phyloP scores from a whole-genome alignment of 225 moss, liverwort and hornwort genomes.

The Sphagnum tenellum region DNA sequence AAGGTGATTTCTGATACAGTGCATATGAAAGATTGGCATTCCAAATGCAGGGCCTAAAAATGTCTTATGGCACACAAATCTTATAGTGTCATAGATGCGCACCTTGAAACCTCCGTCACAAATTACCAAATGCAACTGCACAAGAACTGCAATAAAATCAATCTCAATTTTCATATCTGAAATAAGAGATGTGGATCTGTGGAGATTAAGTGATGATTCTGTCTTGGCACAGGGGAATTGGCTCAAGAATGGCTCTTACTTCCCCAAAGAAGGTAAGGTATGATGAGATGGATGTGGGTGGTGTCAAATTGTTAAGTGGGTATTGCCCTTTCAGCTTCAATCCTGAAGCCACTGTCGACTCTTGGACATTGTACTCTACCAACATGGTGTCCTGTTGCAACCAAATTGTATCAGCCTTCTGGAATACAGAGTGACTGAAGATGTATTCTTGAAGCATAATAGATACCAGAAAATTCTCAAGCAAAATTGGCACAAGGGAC shows the following conservation, averaged over 20 bases:
- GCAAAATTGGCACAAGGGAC: too few species aligned
- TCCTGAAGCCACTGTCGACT: slow-evolving; percentile 36
- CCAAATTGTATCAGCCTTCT: background rate
- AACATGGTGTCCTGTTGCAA: slow-evolving; percentile 38
- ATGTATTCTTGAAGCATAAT: too few species aligned
- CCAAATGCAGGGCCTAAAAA: slow-evolving; percentile 47
- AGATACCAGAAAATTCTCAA: too few species aligned
- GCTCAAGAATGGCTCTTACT: slow-evolving; percentile 3
- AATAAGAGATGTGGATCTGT: too few species aligned
- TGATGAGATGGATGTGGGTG: slow-evolving; percentile 21
- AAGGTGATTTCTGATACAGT: too few species aligned
- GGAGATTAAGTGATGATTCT: too few species aligned
- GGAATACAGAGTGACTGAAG: too few species aligned
- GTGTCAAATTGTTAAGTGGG: slow-evolving; percentile 38
- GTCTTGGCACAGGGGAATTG: too few species aligned
- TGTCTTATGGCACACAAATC: slow-evolving; percentile 34
- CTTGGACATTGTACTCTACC: slow-evolving; percentile 46
- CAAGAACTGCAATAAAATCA: background rate
- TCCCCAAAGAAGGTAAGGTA: slow-evolving; percentile 9
- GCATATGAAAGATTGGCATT: slow-evolving; percentile 11
- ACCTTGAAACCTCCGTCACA: slow-evolving; percentile 46
- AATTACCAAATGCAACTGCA: slow-evolving; percentile 40
- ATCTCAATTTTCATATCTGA: too few species aligned
- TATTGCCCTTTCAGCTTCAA: slow-evolving; percentile 46
- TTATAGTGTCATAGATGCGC: slow-evolving; percentile 34